Base-by-base conservation (phyloP, 2,329 filamentous ascomycete species). In the Neoscytalidium dimidiatum region DNA sequence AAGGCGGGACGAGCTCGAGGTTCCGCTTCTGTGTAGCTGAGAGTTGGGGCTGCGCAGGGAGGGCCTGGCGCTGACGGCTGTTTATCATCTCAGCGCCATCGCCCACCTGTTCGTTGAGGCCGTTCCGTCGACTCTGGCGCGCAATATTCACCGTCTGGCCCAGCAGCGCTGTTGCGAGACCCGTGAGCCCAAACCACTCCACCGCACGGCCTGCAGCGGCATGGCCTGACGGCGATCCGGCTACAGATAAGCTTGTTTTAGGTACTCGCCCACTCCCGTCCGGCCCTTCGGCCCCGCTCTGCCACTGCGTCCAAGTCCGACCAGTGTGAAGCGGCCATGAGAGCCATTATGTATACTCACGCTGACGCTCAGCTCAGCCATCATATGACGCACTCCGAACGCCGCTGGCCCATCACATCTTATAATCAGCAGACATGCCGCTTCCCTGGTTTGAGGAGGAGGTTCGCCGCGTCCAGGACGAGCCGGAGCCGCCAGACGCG, bases 361-460 rank as follows among this genome's bases (percentile, higher is more conserved):
- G 62, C 62, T 64, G 62, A 64, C 62, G 62, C 62, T 64, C 53
- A 58, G 41, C 52, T 64, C 51, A 60, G 51, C 53, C 31, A 17
- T 46, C 52, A 64, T 44, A 60, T 64, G 53, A 64, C 52, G 52
- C 62, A 41, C 46, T 23, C 52, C 35, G 9, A 11, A 28, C 6
- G 7, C 35, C 21, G 53, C 13, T 29, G 41, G 31, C 41, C 23
- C 33, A 35, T 33, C 41, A 43, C 3, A 11, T 38, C 41, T 61
- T 49, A 61, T 33, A 35, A 49, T 28, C 57, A 61, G 43, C 57
- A 49, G 38, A 4, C 57, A 61, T 46, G 41, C 19, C 28, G 19
- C 7, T 26, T 19, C 57, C 53, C 11, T 41, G 26, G 33, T 46
- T 43, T 33, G 52, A 44, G 23, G 21, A 23, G 31, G 26, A 48